phyloP scores from a whole-genome alignment of 176 grass and related monocot species.

The Rhipidocladum racemiflorum region DNA sequence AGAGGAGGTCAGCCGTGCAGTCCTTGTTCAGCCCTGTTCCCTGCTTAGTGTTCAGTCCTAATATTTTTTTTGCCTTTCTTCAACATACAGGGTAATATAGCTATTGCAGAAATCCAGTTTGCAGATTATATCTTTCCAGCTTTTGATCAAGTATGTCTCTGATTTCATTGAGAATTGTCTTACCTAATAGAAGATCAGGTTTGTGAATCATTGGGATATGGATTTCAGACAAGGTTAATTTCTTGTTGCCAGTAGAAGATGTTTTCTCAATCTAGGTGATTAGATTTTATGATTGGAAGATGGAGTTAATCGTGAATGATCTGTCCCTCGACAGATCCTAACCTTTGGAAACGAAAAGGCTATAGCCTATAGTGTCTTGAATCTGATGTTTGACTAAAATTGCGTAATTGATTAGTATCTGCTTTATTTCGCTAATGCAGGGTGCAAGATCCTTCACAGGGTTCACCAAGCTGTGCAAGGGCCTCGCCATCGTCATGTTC shows the following conservation, averaged over 20 bases:
- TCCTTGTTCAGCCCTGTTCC: too few species aligned
- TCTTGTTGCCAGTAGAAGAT: slow-evolving; percentile 97
- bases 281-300: slow-evolving; percentile 28
- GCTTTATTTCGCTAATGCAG: slow-evolving; percentile 39
- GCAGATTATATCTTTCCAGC: slow-evolving; percentile 98
- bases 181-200: not conserved
- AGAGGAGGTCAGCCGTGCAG: slow-evolving; percentile 83
- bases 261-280: slow-evolving; percentile 92
- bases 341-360: too few species aligned
- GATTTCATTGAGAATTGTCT: not conserved
- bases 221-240: too few species aligned
- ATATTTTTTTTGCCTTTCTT: not conserved
- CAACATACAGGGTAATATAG: slow-evolving; percentile 67
- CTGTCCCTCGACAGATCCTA: too few species aligned
- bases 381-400: too few species aligned
- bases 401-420: not conserved
- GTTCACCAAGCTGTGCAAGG: slow-evolving; percentile 84
- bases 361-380: too few species aligned
- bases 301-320: too few species aligned
- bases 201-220: too few species aligned
- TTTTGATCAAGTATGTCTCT: slow-evolving; percentile 81
- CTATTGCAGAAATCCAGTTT: slow-evolving; percentile 96
- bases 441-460: slow-evolving; percentile 57
- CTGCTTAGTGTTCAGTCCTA: too few species aligned
- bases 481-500: slow-evolving; percentile 64